Evolutionary conservation across 306 rosid species (phyloP).

Genomic region (Gynostemma pentaphyllum): DNA sequence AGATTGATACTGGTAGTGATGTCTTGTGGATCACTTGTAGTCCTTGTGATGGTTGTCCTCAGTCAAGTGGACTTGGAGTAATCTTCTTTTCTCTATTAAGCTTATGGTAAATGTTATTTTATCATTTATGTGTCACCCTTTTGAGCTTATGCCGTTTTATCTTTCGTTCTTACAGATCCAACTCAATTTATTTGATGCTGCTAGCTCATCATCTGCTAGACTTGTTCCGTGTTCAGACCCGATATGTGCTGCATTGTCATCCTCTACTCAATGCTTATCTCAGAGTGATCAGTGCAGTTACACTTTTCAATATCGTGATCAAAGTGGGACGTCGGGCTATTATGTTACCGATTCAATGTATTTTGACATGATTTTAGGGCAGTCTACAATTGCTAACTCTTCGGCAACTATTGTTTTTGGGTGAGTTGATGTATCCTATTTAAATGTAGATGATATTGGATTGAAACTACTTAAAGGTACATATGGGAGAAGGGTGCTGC

Average conservation of each 20-base stretch:
- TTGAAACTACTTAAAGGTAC: background rate
- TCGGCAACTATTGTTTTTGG: slow-evolving; percentile 73
- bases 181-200: slow-evolving; percentile 64
- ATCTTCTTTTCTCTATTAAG: slow-evolving; percentile 12
- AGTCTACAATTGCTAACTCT: slow-evolving; percentile 42
- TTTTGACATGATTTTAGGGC: slow-evolving; percentile 65
- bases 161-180: slow-evolving; percentile 58
- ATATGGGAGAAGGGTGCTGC: background rate
- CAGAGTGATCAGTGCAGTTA: slow-evolving; percentile 62
- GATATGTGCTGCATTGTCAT: slow-evolving; percentile 45
- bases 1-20: slow-evolving; percentile 95
- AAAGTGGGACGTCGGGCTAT: slow-evolving; percentile 71
- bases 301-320: slow-evolving; percentile 68
- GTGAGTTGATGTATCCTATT: slow-evolving; percentile 34
- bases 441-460: background rate
- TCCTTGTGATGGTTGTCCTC: slow-evolving; percentile 77
- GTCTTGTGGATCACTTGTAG: slow-evolving; percentile 86
- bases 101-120: too few relatives aligned
- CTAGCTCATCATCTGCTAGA: slow-evolving; percentile 48
- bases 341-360: slow-evolving; percentile 55
- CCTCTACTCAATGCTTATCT: slow-evolving; percentile 44
- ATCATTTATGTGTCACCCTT: background rate
- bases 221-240: slow-evolving; percentile 61
- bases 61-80: slow-evolving; percentile 76
- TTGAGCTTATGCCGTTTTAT: background rate